Evolutionary conservation across 2,329 filamentous ascomycete genomes (phyloP).

Genomic region (Lomentospora prolificans): DNA sequence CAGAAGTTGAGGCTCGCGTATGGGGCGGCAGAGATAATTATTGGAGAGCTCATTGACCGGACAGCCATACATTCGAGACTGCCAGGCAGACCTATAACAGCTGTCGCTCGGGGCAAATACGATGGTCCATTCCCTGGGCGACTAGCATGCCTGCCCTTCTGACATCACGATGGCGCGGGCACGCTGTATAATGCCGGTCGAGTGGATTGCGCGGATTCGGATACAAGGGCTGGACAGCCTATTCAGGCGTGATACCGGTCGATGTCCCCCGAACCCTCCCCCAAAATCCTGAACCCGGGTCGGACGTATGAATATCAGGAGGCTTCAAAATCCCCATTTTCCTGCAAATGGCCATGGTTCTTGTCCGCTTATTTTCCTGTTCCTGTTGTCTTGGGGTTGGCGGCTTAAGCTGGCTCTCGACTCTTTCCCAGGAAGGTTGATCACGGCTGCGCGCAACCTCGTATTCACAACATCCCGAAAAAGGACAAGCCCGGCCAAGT

Average conservation of each 20-base stretch:
- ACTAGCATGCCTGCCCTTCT: neutral
- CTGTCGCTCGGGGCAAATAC: neutral
- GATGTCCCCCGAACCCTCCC: no score
- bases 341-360: neutral
- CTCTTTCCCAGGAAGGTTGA: neutral
- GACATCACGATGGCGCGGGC: neutral
- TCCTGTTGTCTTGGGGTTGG: neutral
- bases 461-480: neutral
- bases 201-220: neutral
- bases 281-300: no score
- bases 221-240: no score
- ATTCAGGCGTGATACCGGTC: no score
- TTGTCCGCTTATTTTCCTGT: neutral
- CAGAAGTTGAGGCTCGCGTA: neutral
- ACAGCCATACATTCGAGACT: neutral
- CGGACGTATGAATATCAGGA: no score
- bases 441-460: conserved; percentile 3
- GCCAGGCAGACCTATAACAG: neutral
- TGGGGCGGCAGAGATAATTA: neutral
- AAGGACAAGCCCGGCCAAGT: neutral
- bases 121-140: neutral
- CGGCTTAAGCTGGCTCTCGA: neutral
- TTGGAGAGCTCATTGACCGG: neutral
- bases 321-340: neutral
- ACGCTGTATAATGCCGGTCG: neutral